A percentile compares a stretch with the other conserved stretches of the same genome.
These are phyloP conservation scores for Phellopilus nigrolimitatus DNA, from an alignment of 1,284 basidiomycete species.

Conservation along the genomic window DNA sequence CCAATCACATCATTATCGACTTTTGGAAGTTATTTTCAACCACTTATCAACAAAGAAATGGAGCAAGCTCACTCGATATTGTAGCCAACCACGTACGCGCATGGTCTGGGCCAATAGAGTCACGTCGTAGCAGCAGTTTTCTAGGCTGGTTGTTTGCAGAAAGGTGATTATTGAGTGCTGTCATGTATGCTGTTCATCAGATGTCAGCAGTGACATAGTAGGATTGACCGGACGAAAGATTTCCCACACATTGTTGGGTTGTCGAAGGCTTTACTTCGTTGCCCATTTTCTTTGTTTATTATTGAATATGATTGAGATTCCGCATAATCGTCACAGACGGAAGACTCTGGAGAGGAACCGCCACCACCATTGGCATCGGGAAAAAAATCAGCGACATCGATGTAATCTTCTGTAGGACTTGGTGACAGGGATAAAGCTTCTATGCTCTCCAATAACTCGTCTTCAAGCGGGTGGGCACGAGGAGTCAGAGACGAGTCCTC, in stretches of 20 bases:
- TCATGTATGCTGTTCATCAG: slow-evolving; percentile 5
- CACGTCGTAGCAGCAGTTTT: not conserved
- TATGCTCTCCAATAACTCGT: not conserved
- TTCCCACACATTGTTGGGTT: not conserved
- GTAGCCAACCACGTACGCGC: not conserved
- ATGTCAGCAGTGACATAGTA: no score
- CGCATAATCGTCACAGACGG: no score
- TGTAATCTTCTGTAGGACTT: not conserved
- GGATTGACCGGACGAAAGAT: no score
- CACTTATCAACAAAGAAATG: not conserved
- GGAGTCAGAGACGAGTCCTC: slow-evolving; percentile 1
- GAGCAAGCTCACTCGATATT: not conserved
- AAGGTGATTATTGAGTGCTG: slow-evolving; percentile 1
- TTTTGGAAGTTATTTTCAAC: not conserved
- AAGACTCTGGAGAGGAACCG: no score
- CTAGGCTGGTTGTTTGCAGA: not conserved
- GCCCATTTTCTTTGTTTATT: not conserved
- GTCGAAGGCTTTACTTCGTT: no score
- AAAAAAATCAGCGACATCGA: not conserved
- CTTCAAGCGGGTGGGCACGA: not conserved
- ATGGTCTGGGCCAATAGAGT: slow-evolving; percentile 1
- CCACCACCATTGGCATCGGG: not conserved
- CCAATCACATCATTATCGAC: slow-evolving; percentile 1
- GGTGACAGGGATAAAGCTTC: not conserved
- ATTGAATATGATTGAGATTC: no score